Evolutionary conservation across 495 filamentous ascomycete species (phyloP), one percentile per base, ranked within the genome.

Genomic region (Hypoxylon perforatum): DNA sequence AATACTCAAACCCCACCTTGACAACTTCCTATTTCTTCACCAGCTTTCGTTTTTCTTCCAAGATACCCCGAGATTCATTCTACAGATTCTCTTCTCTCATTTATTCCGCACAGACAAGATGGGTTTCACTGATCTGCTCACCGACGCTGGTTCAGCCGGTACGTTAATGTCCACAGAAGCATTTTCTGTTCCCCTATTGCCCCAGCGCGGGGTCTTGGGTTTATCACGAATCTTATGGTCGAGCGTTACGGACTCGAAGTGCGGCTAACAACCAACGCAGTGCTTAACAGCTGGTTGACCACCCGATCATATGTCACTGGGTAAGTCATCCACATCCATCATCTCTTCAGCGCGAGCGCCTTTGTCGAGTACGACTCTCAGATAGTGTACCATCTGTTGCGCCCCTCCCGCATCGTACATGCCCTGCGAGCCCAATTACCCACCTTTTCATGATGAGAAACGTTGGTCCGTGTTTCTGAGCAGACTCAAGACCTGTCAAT

Each of bases 401-500:
- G 23, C 35, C 30, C 39, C 38, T 28, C 14, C 25, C 54, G 42
- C 38, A 15, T 38, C 51, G 56, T 55, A 23, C 19, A n/a, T 57
- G 23, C 45, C 58, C 47, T 57, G 42, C 56, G 53, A 71, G 57
- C 54, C 53, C 47, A 63, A 58, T 18, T 45, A 54, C 55, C 56
- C 35, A 17, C 54, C 28, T 41, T 79, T 77, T 77, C 73, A 86
- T 95, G 92, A 96, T 96, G 92, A 95, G 85, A 86, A 72, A 87
- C 76, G 89, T 92, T 96, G 92, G 94, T 97, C 94, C 93, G 93
- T 97, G 93, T 97, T 97, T 86, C 93, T 88, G 91, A 97, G 91
- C 90, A 90, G 93, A 89, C 85, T 92, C 93, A 97, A 97, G 93
- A 96, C 91, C 90, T 91, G 90, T 86, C 83, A 85, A 87, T 88